These are phyloP conservation scores for Globomyces pollinis-pini DNA, from an alignment of 192 early-diverging fungal genomes.

Conservation along the genomic window DNA sequence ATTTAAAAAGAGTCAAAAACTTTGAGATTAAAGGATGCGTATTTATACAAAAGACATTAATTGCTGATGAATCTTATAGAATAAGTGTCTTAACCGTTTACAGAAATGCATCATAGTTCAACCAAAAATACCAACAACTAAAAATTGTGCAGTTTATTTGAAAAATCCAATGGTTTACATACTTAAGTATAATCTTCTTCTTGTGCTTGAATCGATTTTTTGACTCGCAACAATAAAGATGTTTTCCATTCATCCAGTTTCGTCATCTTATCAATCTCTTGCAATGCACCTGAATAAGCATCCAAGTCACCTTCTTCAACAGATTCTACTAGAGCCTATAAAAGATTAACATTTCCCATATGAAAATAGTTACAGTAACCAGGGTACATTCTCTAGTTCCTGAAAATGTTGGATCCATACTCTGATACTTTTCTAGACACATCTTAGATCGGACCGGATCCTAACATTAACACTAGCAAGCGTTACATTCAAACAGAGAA, in stretches of 20 bases:
- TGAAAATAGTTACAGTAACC: background rate
- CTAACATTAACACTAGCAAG: slow-evolving; percentile 20
- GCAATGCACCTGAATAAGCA: slow-evolving; percentile 71
- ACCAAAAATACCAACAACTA: no score
- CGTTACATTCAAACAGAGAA: slow-evolving; percentile 66
- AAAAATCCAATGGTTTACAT: no score
- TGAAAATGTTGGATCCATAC: slow-evolving; percentile 81
- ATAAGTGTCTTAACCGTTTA: no score
- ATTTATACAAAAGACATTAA: no score
- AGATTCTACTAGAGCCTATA: slow-evolving; percentile 60
- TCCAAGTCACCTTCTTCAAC: slow-evolving; percentile 74
- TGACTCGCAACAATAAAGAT: slow-evolving; percentile 75
- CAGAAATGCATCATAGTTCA: no score
- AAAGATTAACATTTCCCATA: no score
- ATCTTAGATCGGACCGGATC: slow-evolving; percentile 69
- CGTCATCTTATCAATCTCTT: slow-evolving; percentile 78
- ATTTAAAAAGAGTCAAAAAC: no score
- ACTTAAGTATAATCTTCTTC: slow-evolving; percentile 31
- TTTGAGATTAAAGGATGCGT: no score
- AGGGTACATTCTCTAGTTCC: slow-evolving; percentile 67
- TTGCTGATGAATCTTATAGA: no score
- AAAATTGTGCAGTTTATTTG: no score
- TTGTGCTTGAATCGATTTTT: slow-evolving; percentile 61
- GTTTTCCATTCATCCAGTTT: slow-evolving; percentile 98
- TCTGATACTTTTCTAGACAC: slow-evolving; percentile 76